Conservation (phyloP, 257 asterid species). For the Pogostemon cablin region DNA sequence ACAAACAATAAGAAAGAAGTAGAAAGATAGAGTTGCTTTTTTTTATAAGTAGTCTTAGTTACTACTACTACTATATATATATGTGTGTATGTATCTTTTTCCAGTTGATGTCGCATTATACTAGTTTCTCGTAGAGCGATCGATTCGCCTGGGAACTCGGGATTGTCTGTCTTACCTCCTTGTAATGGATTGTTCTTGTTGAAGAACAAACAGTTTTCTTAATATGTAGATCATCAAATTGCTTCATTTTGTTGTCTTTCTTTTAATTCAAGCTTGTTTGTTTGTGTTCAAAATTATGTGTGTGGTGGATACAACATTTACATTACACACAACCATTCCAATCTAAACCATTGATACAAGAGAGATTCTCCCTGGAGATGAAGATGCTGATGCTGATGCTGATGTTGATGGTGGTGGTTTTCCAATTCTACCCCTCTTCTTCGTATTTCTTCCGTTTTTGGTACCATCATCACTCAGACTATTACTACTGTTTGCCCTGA, state of each 20-base stretch:
- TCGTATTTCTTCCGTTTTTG: background rate
- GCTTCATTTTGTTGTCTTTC: background rate
- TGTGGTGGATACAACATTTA: background rate
- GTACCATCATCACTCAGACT: constrained; percentile 14
- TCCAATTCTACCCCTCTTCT: constrained; percentile 22
- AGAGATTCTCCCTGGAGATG: constrained; percentile 44
- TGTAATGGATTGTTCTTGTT: constrained; percentile 20
- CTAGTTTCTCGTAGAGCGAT: background rate
- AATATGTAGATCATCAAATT: constrained; percentile 13
- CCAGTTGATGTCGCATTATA: constrained; percentile 27
- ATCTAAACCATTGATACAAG: constrained; percentile 42
- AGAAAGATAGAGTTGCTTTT: constrained; percentile 32
- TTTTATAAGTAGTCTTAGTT: constrained; percentile 17
- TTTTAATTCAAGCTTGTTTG: background rate
- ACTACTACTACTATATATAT: background rate
- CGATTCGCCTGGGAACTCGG: constrained; percentile 1
- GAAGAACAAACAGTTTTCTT: constrained; percentile 3
- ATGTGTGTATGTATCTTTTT: background rate
- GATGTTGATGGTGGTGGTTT: constrained; percentile 24
- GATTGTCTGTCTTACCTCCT: constrained; percentile 3
- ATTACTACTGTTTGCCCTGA: constrained; percentile 10
- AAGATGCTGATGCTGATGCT: constrained; percentile 24
- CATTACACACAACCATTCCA: constrained; percentile 7
- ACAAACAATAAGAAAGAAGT: constrained; percentile 26
- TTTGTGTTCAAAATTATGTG: background rate